phyloP scores from a whole-genome alignment of 768 basidiomycete genomes.

The Ramaria sp. region DNA sequence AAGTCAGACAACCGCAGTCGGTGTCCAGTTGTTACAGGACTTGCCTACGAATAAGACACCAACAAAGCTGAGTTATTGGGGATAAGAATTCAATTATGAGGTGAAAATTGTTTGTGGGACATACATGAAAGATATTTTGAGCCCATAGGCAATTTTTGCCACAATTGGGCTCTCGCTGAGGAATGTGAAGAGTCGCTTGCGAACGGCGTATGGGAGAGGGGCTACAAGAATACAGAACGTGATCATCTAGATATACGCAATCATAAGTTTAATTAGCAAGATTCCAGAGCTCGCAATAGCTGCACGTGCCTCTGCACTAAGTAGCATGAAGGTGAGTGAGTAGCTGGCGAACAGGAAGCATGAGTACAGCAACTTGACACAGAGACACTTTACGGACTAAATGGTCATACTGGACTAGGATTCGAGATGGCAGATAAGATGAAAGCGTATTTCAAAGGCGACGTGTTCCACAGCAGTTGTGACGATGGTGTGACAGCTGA shows the following conservation, averaged over 20 bases:
- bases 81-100: neutral
- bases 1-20: conserved; percentile 21
- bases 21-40: neutral
- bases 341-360: conserved; percentile 37
- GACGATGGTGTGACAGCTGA: neutral
- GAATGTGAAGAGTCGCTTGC: conserved; percentile 62
- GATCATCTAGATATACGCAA: conserved; percentile 40
- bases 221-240: conserved; percentile 79
- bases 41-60: neutral
- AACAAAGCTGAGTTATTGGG: conserved; percentile 2
- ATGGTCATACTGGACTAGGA: conserved; percentile 32
- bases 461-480: conserved; percentile 10
- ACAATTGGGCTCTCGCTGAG: conserved; percentile 57
- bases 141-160: conserved; percentile 79
- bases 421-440: neutral
- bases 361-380: conserved; percentile 3
- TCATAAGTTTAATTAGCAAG: neutral
- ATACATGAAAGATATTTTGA: conserved; percentile 93
- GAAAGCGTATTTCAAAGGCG: neutral
- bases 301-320: conserved; percentile 54
- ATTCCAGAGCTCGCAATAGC: neutral
- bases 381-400: conserved; percentile 24
- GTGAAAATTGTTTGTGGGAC: conserved; percentile 15
- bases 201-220: conserved; percentile 70
- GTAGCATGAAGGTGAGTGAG: conserved; percentile 68